Evolutionary conservation across 2,329 filamentous ascomycete genomes (phyloP).

Genomic region (Paecilomyces sp.): DNA sequence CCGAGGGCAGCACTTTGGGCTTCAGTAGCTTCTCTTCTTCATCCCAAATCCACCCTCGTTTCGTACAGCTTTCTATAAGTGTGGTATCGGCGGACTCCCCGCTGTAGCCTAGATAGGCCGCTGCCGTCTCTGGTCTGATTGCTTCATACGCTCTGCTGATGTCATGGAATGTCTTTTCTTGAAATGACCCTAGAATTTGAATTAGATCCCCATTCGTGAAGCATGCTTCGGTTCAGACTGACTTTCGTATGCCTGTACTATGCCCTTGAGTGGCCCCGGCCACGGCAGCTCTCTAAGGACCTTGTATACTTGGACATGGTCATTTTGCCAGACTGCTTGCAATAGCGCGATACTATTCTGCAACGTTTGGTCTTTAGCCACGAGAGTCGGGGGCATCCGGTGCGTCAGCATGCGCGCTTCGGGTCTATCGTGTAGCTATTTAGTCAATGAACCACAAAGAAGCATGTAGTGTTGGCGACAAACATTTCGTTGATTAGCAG

Average conservation of each 20-base stretch:
- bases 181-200: conserved; percentile 22
- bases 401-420: conserved; percentile 34
- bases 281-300: conserved; percentile 26
- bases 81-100: conserved; percentile 15
- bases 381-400: conserved; percentile 25
- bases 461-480: conserved; percentile 7
- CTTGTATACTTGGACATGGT: conserved; percentile 28
- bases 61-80: conserved; percentile 24
- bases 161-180: conserved; percentile 30
- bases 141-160: conserved; percentile 33
- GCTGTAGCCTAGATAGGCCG: conserved; percentile 30
- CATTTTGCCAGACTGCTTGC: conserved; percentile 31
- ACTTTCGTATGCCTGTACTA: conserved; percentile 31
- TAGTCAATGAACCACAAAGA: conserved; percentile 2
- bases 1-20: conserved; percentile 21
- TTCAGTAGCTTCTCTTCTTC: conserved; percentile 23
- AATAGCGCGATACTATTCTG: conserved; percentile 29
- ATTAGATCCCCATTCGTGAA: neutral
- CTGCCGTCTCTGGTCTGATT: conserved; percentile 28
- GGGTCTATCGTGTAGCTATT: conserved; percentile 14
- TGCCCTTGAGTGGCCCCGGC: conserved; percentile 22
- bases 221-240: conserved; percentile 7
- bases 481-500: conserved; percentile 34
- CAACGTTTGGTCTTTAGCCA: conserved; percentile 21
- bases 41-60: conserved; percentile 33